These are phyloP conservation scores for Coemansia interrupta DNA, from an alignment of 192 early-diverging fungal genomes.

Conservation along the genomic window DNA sequence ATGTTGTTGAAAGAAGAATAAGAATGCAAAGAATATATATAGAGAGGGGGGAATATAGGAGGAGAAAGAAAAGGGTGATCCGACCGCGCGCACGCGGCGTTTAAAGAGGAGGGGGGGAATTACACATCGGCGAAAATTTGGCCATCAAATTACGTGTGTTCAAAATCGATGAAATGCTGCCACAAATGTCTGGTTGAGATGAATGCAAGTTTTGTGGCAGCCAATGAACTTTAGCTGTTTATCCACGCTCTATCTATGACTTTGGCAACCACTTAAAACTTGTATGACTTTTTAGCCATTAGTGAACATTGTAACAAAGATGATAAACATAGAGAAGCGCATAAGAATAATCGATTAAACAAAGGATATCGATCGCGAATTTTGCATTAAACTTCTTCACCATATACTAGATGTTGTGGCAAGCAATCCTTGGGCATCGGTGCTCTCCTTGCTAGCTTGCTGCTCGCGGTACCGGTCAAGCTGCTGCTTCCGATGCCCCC, in stretches of 20 bases:
- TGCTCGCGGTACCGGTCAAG: too few species aligned
- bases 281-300: not conserved
- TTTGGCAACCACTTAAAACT: not conserved
- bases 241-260: too few species aligned
- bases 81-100: too few species aligned
- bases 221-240: not conserved
- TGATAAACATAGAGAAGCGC: not conserved
- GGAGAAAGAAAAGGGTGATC: not conserved
- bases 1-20: not conserved
- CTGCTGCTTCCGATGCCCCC: too few species aligned
- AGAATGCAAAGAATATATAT: not conserved
- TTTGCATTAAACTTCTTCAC: too few species aligned
- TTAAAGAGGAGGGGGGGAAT: not conserved
- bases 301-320: not conserved
- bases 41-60: not conserved
- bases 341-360: not conserved
- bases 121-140: too few species aligned
- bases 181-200: too few species aligned
- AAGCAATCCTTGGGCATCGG: too few species aligned
- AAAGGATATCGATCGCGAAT: not conserved
- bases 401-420: too few species aligned
- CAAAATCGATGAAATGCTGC: too few species aligned
- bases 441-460: too few species aligned
- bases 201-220: not conserved
- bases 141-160: too few species aligned